phyloP scores from a whole-genome alignment of 2,329 filamentous ascomycete species.

The Geosmithia putterillii region DNA sequence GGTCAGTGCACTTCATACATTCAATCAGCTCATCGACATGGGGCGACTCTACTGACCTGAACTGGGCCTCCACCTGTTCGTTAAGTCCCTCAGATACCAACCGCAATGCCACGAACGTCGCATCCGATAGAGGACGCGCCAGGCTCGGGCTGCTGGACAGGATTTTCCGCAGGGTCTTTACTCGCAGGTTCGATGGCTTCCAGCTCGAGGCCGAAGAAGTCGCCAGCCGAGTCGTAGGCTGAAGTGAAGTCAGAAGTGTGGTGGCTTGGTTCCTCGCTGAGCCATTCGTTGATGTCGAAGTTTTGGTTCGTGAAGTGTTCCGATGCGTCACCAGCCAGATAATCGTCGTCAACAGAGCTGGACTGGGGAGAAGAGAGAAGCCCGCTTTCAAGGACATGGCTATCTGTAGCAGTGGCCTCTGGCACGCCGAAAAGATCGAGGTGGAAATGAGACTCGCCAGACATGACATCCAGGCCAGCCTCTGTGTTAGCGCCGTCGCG shows the following conservation, averaged over 20 bases:
- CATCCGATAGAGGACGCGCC: conserved; percentile 63
- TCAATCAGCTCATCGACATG: conserved; percentile 18
- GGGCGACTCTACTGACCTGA: conserved; percentile 2
- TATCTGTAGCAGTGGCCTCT: conserved; percentile 59
- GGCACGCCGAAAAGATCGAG: conserved; percentile 58
- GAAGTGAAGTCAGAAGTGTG: conserved; percentile 33
- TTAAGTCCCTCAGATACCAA: conserved; percentile 49
- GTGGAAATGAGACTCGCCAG: conserved; percentile 46
- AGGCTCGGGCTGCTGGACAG: conserved; percentile 62
- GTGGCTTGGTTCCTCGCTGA: conserved; percentile 37
- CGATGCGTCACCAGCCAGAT: conserved; percentile 50
- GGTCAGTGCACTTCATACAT: conserved; percentile 21
- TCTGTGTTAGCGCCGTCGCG: conserved; percentile 30
- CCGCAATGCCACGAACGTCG: conserved; percentile 63
- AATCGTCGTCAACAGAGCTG: conserved; percentile 53
- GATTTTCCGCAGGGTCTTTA: conserved; percentile 50
- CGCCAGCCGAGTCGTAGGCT: conserved; percentile 38
- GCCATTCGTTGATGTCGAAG: conserved; percentile 42
- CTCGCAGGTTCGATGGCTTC: conserved; percentile 43
- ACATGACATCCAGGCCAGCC: conserved; percentile 25
- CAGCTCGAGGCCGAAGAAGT: conserved; percentile 33
- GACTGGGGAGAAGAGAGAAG: conserved; percentile 62
- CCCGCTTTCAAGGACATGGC: conserved; percentile 64
- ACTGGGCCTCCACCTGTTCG: conserved; percentile 29
- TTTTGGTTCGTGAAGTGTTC: conserved; percentile 29